These are phyloP conservation scores for Paraphysoderma sedebokerense DNA, from an alignment of 371 early-diverging fungal genomes.

Conservation along the genomic window DNA sequence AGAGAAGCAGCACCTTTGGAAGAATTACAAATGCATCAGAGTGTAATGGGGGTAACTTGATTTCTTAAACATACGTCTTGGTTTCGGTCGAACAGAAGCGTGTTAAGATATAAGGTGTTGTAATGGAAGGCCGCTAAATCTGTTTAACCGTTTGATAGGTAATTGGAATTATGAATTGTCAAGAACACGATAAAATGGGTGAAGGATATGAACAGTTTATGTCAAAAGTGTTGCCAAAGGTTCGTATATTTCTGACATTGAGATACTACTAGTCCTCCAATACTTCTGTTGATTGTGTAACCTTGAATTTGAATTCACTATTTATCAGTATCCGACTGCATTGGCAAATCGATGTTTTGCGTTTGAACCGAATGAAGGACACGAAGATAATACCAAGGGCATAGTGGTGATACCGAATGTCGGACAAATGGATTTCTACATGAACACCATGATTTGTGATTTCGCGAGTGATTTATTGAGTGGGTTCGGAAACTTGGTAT, in stretches of 20 bases:
- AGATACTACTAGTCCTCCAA: neutral
- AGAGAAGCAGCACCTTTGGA: conserved; percentile 49
- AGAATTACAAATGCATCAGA: conserved; percentile 58
- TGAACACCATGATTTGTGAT: conserved; percentile 55
- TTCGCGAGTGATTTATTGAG: conserved; percentile 29
- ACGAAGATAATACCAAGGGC: conserved; percentile 54
- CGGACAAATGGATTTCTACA: conserved; percentile 56
- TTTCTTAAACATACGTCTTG: neutral
- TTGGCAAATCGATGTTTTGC: conserved; percentile 60
- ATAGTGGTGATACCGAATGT: conserved; percentile 64
- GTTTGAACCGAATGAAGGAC: conserved; percentile 58
- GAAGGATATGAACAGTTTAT: conserved; percentile 46
- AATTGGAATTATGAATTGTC: conserved; percentile 68
- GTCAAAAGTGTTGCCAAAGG: conserved; percentile 37
- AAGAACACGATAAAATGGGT: conserved; percentile 37
- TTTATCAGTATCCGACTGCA: conserved; percentile 43
- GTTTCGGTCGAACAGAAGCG: neutral
- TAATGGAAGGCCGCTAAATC: neutral
- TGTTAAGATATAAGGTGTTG: neutral
- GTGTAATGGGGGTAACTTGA: conserved; percentile 47
- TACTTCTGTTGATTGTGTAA: neutral
- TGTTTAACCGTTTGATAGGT: conserved; percentile 24
- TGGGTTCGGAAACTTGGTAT: conserved; percentile 33
- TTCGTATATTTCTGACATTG: conserved; percentile 11
- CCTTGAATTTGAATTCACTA: neutral